phyloP scores from a whole-genome alignment of 768 basidiomycete genomes.

The Rhizopogon sp. region DNA sequence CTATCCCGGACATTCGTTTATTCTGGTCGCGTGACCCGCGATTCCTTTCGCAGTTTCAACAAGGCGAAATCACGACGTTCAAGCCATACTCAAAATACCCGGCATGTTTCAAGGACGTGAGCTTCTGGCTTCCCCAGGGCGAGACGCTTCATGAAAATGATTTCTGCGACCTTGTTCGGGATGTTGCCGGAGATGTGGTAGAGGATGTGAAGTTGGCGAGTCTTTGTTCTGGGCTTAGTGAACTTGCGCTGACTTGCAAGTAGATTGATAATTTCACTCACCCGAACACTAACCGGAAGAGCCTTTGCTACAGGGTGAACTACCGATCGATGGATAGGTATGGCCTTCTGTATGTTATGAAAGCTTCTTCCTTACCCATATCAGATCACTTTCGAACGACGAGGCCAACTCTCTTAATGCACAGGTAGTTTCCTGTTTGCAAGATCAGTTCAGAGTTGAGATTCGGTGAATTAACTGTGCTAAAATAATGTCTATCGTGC shows the following conservation, averaged over 20 bases:
- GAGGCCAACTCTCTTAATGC: slow-evolving; percentile 82
- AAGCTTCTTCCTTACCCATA: slow-evolving; percentile 2
- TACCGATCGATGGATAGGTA: slow-evolving; percentile 97
- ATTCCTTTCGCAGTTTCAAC: slow-evolving; percentile 82
- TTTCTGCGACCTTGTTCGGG: slow-evolving; percentile 91
- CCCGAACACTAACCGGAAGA: slow-evolving; percentile 76
- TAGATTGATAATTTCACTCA: slow-evolving; percentile 92
- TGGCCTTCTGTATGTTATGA: slow-evolving; percentile 5
- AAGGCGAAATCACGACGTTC: slow-evolving; percentile 76
- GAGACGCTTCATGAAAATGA: slow-evolving; percentile 83
- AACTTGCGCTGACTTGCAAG: slow-evolving; percentile 4
- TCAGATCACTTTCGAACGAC: slow-evolving; percentile 81
- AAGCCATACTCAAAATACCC: slow-evolving; percentile 92
- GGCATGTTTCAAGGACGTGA: slow-evolving; percentile 88
- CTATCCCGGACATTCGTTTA: slow-evolving; percentile 94
- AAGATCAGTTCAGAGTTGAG: slow-evolving; percentile 71
- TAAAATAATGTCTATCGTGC: slow-evolving; percentile 30
- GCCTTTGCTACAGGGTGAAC: slow-evolving; percentile 86
- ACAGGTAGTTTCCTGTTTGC: slow-evolving; percentile 50
- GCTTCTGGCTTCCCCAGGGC: slow-evolving; percentile 81
- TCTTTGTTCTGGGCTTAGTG: neutral
- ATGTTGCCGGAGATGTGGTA: slow-evolving; percentile 86
- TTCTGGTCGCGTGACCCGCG: slow-evolving; percentile 93
- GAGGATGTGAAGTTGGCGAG: slow-evolving; percentile 85
- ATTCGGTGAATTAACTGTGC: slow-evolving; percentile 64